Conservation (phyloP, 352 stramenopile species). For the Phytophthora tubulina region DNA sequence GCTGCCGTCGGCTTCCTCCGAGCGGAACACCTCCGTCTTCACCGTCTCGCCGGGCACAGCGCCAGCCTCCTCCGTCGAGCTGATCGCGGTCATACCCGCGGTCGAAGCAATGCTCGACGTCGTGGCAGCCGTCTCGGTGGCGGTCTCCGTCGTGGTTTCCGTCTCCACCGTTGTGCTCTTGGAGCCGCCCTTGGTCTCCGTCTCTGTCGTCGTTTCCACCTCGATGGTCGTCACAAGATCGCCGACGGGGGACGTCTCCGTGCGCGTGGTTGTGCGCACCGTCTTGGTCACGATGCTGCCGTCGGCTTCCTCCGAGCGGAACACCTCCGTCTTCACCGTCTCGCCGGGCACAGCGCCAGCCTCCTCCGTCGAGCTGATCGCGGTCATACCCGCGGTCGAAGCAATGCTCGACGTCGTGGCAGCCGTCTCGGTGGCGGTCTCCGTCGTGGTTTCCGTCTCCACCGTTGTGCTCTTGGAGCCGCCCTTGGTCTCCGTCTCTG, state of each 20-base stretch:
- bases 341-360: neutral
- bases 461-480: neutral
- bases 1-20: constrained; percentile 16
- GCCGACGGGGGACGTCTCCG: neutral
- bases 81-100: constrained; percentile 16
- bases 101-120: constrained; percentile 24
- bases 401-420: neutral
- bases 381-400: neutral
- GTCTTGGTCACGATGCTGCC: neutral
- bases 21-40: constrained; percentile 29
- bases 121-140: constrained; percentile 16
- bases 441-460: neutral
- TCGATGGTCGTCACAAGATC: neutral
- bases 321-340: neutral
- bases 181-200: constrained; percentile 14
- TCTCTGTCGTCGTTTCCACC: neutral
- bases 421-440: neutral
- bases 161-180: constrained; percentile 24
- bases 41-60: constrained; percentile 4
- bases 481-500: neutral
- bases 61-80: constrained; percentile 23
- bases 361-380: neutral
- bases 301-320: neutral
- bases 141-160: constrained; percentile 24
- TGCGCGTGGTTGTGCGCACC: neutral